Conservation (phyloP, 352 stramenopile species). For the Pythium sp. region DNA sequence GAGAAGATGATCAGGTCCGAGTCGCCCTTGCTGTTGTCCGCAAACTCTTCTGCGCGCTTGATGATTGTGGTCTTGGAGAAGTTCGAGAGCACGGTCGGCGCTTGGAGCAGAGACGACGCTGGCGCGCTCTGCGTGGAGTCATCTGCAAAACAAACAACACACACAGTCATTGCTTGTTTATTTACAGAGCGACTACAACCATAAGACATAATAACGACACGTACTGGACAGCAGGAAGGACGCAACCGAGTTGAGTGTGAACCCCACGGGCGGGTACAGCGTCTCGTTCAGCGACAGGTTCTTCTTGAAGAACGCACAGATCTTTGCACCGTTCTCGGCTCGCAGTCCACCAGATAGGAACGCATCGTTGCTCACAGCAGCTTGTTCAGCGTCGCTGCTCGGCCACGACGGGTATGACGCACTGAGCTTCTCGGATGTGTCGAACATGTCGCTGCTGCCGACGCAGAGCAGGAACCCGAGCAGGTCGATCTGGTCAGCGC, state of each 20-base stretch:
- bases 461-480: conserved; percentile 72
- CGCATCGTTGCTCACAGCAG: conserved; percentile 9
- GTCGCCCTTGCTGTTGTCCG: conserved; percentile 30
- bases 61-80: conserved; percentile 77
- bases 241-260: conserved; percentile 37
- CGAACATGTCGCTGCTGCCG: conserved; percentile 49
- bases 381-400: conserved; percentile 14
- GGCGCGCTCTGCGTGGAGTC: neutral
- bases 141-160: neutral
- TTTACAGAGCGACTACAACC: too few relatives aligned
- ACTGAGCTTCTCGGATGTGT: conserved; percentile 58
- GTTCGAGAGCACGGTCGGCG: conserved; percentile 56
- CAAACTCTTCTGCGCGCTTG: conserved; percentile 69
- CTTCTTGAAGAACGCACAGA: conserved; percentile 76
- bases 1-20: conserved; percentile 86
- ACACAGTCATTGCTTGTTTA: too few relatives aligned
- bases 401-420: conserved; percentile 66
- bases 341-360: conserved; percentile 18
- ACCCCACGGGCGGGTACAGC: conserved; percentile 75
- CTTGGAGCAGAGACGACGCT: conserved; percentile 12
- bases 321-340: conserved; percentile 52
- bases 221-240: conserved; percentile 17
- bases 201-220: too few relatives aligned
- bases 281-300: conserved; percentile 75
- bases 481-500: conserved; percentile 63